Percentiles rank a stretch among this genome's conserved stretches.
phyloP scores from a whole-genome alignment of 345 rosid species.

The Sonneratia caseolaris region DNA sequence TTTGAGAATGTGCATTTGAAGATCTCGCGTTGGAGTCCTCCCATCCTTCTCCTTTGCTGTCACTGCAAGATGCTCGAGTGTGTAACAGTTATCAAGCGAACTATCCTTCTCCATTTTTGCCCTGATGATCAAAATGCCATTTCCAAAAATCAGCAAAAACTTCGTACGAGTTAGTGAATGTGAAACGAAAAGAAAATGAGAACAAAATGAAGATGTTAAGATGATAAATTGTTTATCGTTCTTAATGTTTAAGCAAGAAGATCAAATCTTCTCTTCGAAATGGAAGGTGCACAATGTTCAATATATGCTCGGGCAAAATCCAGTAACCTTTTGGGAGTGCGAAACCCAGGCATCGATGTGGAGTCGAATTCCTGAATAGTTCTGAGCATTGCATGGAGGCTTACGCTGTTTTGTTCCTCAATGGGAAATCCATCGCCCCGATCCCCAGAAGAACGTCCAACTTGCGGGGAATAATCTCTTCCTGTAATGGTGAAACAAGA shows the following conservation, averaged over 20 bases:
- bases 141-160: background rate
- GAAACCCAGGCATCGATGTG: background rate
- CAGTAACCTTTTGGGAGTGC: background rate
- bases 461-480: background rate
- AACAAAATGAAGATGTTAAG: background rate
- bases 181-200: background rate
- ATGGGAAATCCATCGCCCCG: background rate
- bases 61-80: background rate
- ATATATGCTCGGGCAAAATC: background rate
- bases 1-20: background rate
- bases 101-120: conserved; percentile 1
- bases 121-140: conserved; percentile 3
- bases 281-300: too few relatives aligned
- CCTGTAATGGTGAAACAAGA: background rate
- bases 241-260: too few relatives aligned
- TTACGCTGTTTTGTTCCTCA: background rate
- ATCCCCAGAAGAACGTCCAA: background rate
- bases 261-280: too few relatives aligned
- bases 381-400: background rate
- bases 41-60: background rate
- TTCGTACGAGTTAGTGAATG: too few relatives aligned
- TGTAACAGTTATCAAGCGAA: background rate
- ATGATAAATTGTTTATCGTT: too few relatives aligned
- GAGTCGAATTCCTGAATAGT: background rate
- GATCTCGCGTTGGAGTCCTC: background rate